phyloP scores from a whole-genome alignment of 2,329 filamentous ascomycete genomes.

The Aspergillus sp. region DNA sequence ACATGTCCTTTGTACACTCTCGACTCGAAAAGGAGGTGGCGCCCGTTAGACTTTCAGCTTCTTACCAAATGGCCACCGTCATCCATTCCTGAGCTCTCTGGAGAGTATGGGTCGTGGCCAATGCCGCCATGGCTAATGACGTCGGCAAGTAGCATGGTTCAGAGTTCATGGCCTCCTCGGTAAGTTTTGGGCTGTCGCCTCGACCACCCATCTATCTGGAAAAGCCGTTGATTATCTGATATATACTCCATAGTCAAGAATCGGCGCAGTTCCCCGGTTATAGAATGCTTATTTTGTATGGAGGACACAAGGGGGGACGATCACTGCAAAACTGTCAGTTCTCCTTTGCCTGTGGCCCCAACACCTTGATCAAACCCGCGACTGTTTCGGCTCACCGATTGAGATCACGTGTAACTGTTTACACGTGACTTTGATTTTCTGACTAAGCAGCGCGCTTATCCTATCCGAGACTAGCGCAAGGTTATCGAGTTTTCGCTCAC shows the following conservation, averaged over 20 bases:
- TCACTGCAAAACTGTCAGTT: background rate
- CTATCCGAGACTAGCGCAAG: slow-evolving; percentile 11
- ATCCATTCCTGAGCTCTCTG: no score
- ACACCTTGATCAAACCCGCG: no score
- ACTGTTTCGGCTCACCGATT: no score
- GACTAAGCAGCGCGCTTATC: no score
- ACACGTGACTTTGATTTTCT: no score
- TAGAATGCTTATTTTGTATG: background rate
- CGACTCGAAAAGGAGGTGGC: background rate
- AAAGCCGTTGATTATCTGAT: background rate
- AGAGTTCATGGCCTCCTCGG: background rate
- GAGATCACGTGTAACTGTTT: no score
- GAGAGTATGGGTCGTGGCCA: background rate
- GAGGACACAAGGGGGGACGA: no score
- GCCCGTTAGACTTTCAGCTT: background rate
- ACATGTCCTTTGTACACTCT: background rate
- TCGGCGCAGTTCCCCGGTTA: slow-evolving; percentile 2
- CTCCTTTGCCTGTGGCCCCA: no score
- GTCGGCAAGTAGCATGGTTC: slow-evolving; percentile 24
- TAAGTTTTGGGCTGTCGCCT: slow-evolving; percentile 2
- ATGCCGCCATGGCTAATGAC: slow-evolving; percentile 32
- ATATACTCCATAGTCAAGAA: background rate
- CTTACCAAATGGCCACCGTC: background rate
- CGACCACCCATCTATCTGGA: background rate
- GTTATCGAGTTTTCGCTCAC: slow-evolving; percentile 24